Base-by-base conservation (phyloP, 2,329 filamentous ascomycete species). In the Trichophyton mentagrophytes region DNA sequence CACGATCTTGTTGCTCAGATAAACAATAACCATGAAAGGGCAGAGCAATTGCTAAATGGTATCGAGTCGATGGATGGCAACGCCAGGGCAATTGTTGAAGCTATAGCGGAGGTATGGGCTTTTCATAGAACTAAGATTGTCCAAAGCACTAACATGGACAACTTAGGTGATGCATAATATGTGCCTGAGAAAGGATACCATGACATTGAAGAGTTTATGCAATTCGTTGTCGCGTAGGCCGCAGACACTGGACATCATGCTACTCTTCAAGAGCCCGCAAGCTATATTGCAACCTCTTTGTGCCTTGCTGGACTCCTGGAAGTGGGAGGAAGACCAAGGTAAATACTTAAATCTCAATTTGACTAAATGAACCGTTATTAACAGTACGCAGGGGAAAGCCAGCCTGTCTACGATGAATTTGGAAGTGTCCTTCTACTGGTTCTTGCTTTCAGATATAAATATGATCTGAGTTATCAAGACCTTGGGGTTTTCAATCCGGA, bases 11-110 rank as follows among this genome's bases (percentile, higher is more conserved):
- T 96, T 0, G 80, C 84, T 57, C 86, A 93, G 69, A 96, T 90
- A 64, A 81, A 87, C 56, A 81, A 82, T 9, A 89, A 95, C 65
- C 83, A 85, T 0, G 87, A 90, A 63, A 84, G 85, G 64, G 84
- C 88, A 0, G 87, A 90, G 65, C 82, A 85, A 49, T 78, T 95
- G 36, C 83, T 96, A 46, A 82, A 85, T 44, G 90, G 95, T 67
- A 78, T 99, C 25, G 90, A 96, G 61, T 87, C 86, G 58, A 90
- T 93, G 81, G 89, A 95, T 68, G 92, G 92, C 1, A 96, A 96
- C 71, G 89, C 89, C 1, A 90, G 89, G 1, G 89, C 90, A 1
- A 89, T 95, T 17, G 88, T 87, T 58, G 85, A 86, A 63, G 91
- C 90, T 2, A 78, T 91, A 51, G 82, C 85, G 44, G 87, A 89